Evolutionary conservation across 139 green algal species (phyloP).

Genomic region (Astrephomene gubernaculifera): DNA sequence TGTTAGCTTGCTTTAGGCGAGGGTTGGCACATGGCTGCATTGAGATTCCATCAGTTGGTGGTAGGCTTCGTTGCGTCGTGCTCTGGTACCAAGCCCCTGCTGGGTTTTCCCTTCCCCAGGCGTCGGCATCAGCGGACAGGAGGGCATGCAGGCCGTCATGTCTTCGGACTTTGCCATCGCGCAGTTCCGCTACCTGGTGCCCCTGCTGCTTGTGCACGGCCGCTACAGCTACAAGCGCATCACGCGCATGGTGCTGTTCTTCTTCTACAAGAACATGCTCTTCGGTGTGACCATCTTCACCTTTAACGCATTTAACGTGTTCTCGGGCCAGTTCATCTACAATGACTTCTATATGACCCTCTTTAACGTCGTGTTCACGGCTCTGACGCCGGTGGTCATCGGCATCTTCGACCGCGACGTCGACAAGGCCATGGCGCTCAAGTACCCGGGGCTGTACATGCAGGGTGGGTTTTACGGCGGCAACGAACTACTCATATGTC

Average conservation of each 20-base stretch:
- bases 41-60: no score
- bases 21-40: no score
- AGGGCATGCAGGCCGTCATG: constrained; percentile 97
- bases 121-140: constrained; percentile 96
- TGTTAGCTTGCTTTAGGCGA: no score
- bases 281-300: constrained; percentile 86
- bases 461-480: constrained; percentile 48
- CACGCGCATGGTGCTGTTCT: constrained; percentile 81
- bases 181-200: constrained; percentile 94
- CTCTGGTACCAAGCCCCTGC: no score
- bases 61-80: no score
- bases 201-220: constrained; percentile 89
- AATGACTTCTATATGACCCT: constrained; percentile 84
- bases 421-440: constrained; percentile 56
- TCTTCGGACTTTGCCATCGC: constrained; percentile 94
- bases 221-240: constrained; percentile 90
- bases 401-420: constrained; percentile 80
- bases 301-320: constrained; percentile 78
- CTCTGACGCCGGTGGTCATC: constrained; percentile 71
- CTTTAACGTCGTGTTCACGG: constrained; percentile 85
- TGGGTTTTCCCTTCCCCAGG: constrained; percentile 57
- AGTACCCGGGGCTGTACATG: constrained; percentile 68
- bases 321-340: constrained; percentile 83
- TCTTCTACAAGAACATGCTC: constrained; percentile 89
- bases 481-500: no score